These are phyloP conservation scores for Brettanomyces anomalus DNA, from an alignment of 805 yeast genomes.

Conservation along the genomic window DNA sequence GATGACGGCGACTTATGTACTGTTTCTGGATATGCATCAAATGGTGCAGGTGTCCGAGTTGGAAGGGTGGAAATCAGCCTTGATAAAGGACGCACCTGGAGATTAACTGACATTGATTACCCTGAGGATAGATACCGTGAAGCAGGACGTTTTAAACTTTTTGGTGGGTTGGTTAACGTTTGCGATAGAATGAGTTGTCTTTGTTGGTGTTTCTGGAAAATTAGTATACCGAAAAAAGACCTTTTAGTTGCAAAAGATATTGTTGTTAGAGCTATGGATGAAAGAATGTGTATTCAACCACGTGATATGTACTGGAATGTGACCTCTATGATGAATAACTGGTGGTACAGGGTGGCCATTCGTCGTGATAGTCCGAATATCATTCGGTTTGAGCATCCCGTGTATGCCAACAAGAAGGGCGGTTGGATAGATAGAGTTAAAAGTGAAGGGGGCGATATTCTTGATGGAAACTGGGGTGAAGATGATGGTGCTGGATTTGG, in stretches of 20 bases:
- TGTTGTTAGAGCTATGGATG: constrained; percentile 28
- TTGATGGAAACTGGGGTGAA: constrained; percentile 27
- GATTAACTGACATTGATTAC: constrained; percentile 21
- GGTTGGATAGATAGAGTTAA: constrained; percentile 32
- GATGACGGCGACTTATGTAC: constrained; percentile 11
- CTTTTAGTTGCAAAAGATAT: constrained; percentile 20
- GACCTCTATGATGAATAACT: constrained; percentile 28
- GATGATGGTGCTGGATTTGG: constrained; percentile 7
- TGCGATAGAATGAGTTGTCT: constrained; percentile 25
- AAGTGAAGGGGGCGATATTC: constrained; percentile 22
- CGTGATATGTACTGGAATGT: constrained; percentile 31
- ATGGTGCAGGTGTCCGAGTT: constrained; percentile 28
- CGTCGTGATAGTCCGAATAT: constrained; percentile 5
- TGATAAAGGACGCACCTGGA: constrained; percentile 26
- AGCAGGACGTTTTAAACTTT: constrained; percentile 22
- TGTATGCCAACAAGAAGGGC: constrained; percentile 17
- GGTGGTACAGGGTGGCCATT: constrained; percentile 29
- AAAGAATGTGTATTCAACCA: constrained; percentile 27
- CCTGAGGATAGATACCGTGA: constrained; percentile 26
- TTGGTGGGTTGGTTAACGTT: constrained; percentile 27
- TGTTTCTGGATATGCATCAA: constrained; percentile 27
- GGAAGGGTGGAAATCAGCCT: constrained; percentile 27
- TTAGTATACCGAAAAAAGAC: constrained; percentile 15
- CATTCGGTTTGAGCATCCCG: constrained; percentile 22
- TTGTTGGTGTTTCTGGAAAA: constrained; percentile 29